These are phyloP conservation scores for Aulographum hederae DNA, from an alignment of 2,329 filamentous ascomycete species.

Conservation along the genomic window DNA sequence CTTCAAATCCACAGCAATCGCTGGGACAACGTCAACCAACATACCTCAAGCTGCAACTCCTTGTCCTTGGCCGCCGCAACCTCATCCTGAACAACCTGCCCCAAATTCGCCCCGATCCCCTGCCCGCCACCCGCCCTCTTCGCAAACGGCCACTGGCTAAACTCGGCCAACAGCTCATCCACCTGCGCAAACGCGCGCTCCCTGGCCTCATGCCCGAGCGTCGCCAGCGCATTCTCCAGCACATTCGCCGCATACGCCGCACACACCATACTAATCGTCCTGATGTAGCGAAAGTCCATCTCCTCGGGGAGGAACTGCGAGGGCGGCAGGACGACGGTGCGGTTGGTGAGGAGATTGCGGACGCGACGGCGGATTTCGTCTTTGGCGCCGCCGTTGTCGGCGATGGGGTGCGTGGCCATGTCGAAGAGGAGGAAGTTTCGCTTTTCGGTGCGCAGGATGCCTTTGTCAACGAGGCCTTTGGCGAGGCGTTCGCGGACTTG, in stretches of 20 bases:
- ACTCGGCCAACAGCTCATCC: constrained; percentile 86
- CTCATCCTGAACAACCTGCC: constrained; percentile 74
- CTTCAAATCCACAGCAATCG: neutral
- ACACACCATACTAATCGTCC: constrained; percentile 92
- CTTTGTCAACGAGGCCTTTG: constrained; percentile 96
- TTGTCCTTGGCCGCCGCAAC: constrained; percentile 75
- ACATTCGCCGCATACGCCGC: constrained; percentile 97
- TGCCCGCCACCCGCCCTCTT: constrained; percentile 57
- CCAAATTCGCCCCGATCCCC: constrained; percentile 82
- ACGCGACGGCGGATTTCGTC: constrained; percentile 91
- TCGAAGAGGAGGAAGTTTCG: constrained; percentile 99
- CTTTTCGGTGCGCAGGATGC: constrained; percentile 95
- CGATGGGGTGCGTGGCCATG: constrained; percentile 97
- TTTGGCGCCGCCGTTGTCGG: constrained; percentile 89
- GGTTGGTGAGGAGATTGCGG: constrained; percentile 78
- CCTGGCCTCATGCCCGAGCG: constrained; percentile 79
- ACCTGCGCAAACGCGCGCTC: constrained; percentile 94
- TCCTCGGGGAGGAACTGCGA: constrained; percentile 86
- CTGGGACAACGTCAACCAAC: constrained; percentile 9
- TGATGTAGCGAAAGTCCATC: constrained; percentile 81
- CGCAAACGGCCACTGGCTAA: constrained; percentile 94
- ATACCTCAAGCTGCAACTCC: constrained; percentile 87
- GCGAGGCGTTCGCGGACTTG: constrained; percentile 94
- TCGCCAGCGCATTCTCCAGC: constrained; percentile 89
- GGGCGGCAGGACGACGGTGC: constrained; percentile 74